Evolutionary conservation across 148 eudicot genomes (phyloP).

Genomic region (Amaranthus cruentus): DNA sequence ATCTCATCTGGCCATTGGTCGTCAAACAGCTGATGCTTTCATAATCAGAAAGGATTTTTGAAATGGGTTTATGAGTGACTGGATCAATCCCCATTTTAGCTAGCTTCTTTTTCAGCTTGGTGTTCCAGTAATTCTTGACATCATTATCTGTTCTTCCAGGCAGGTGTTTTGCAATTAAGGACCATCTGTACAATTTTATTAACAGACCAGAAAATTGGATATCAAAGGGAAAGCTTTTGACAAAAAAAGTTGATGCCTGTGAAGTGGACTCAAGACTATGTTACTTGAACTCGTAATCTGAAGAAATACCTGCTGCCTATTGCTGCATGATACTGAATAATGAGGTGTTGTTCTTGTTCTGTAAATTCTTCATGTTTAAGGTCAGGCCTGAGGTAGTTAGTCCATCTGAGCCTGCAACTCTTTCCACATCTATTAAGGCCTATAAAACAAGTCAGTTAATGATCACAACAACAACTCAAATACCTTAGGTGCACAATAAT

Average conservation of each 20-base stretch:
- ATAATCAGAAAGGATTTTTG: slow-evolving; percentile 67
- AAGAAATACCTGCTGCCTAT: slow-evolving; percentile 82
- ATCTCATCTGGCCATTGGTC: slow-evolving; percentile 13
- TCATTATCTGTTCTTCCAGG: slow-evolving; percentile 96
- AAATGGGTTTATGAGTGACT: slow-evolving; percentile 67
- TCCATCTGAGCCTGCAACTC: slow-evolving; percentile 97
- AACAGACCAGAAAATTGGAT: background rate
- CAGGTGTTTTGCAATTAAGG: slow-evolving; percentile 69
- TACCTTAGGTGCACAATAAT: background rate
- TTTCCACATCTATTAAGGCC: slow-evolving; percentile 96
- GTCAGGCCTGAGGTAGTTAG: slow-evolving; percentile 92
- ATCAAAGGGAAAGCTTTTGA: too few species aligned
- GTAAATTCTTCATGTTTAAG: slow-evolving; percentile 83
- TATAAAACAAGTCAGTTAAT: slow-evolving; percentile 11
- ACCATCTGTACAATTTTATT: slow-evolving; percentile 59
- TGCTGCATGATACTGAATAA: slow-evolving; percentile 70
- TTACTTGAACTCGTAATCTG: background rate
- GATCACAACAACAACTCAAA: background rate
- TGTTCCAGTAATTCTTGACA: slow-evolving; percentile 90
- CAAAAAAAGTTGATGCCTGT: too few species aligned
- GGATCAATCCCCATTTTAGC: slow-evolving; percentile 82
- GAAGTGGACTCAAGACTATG: too few species aligned
- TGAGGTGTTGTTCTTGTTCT: slow-evolving; percentile 65
- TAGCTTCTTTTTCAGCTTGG: slow-evolving; percentile 84
- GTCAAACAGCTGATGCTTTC: slow-evolving; percentile 47